Conservation (phyloP, 768 basidiomycete genomes). For the Scleroderma citrinum region DNA sequence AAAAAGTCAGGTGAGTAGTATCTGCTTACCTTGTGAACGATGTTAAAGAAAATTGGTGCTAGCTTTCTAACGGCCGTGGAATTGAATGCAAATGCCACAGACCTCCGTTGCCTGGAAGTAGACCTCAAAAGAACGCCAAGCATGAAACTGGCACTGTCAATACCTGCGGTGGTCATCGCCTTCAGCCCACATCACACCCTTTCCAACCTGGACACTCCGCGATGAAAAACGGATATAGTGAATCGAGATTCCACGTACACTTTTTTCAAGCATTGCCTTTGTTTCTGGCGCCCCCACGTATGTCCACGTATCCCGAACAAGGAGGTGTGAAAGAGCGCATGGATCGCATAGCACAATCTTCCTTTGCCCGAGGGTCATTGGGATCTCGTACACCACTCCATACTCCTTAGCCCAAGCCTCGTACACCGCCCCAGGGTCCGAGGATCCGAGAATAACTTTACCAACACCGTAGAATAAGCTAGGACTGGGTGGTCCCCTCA, state of each 20-base stretch:
- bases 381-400: slow-evolving; percentile 38
- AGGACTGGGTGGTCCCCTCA: not conserved
- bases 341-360: slow-evolving; percentile 37
- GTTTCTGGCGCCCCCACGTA: slow-evolving; percentile 37
- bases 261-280: slow-evolving; percentile 29
- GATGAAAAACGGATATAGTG: not conserved
- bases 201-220: slow-evolving; percentile 18
- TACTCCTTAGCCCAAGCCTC: slow-evolving; percentile 41
- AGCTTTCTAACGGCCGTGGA: slow-evolving; percentile 17
- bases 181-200: not conserved
- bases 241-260: slow-evolving; percentile 14
- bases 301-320: slow-evolving; percentile 40
- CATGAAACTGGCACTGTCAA: not conserved
- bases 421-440: slow-evolving; percentile 16
- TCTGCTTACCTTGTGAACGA: slow-evolving; percentile 19
- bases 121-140: no score
- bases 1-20: not conserved
- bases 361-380: slow-evolving; percentile 29
- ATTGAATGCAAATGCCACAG: slow-evolving; percentile 22
- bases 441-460: not conserved
- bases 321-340: slow-evolving; percentile 45
- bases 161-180: not conserved
- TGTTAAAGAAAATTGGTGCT: slow-evolving; percentile 18
- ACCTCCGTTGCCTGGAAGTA: slow-evolving; percentile 17
- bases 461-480: not conserved